Evolutionary conservation across 257 asterid genomes (phyloP).

Genomic region (Prunella vulgaris): DNA sequence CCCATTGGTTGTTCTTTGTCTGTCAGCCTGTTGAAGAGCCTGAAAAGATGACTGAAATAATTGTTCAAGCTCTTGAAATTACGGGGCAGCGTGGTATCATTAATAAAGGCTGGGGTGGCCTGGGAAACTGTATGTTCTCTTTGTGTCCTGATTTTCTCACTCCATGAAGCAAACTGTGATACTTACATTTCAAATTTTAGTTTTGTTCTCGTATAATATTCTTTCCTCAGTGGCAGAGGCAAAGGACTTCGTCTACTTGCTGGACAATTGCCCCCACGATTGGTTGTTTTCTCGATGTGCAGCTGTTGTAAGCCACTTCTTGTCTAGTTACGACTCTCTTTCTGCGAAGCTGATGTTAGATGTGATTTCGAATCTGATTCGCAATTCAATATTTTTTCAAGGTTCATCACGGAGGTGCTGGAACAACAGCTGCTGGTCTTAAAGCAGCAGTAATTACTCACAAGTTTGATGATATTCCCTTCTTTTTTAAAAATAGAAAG

Average conservation of each 20-base stretch:
- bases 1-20: background rate
- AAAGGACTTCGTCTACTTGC: constrained; percentile 57
- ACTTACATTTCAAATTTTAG: background rate
- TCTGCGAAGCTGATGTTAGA: background rate
- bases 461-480: background rate
- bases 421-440: constrained; percentile 97
- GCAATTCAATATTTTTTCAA: constrained; percentile 21
- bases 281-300: constrained; percentile 85
- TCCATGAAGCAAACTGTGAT: background rate
- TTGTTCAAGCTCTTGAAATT: constrained; percentile 69
- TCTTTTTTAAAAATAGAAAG: background rate
- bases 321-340: background rate
- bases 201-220: background rate
- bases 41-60: constrained; percentile 71
- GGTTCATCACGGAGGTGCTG: constrained; percentile 99
- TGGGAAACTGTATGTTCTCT: constrained; percentile 59
- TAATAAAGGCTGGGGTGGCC: constrained; percentile 97
- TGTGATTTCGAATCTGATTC: background rate
- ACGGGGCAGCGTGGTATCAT: constrained; percentile 91
- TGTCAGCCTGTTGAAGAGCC: constrained; percentile 87
- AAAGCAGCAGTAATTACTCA: constrained; percentile 67
- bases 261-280: constrained; percentile 91
- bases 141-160: background rate
- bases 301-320: constrained; percentile 59
- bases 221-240: constrained; percentile 59